Evolutionary conservation across 495 filamentous ascomycete species (phyloP), one percentile per base, ranked within the genome.

Genomic region (Tuber brumale): DNA sequence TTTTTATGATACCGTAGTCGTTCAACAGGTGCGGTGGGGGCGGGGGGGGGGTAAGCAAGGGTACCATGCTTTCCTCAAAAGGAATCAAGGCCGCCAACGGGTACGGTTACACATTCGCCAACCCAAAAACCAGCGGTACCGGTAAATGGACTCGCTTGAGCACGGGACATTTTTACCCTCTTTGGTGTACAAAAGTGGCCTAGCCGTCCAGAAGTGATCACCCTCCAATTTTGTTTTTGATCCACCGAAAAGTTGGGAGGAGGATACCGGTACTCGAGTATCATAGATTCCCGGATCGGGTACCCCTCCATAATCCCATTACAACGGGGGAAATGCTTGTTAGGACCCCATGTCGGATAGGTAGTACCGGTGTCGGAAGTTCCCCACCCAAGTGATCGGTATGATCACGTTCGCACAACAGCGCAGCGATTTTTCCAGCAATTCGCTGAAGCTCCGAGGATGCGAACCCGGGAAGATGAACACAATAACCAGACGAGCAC

Each of bases 191-290:
- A 66, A 66, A 66, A 35, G 57, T 35, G 27, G 27, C 14, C 57
- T 66, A 66, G 57, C 1, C 14, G 14, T 66, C 27, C 27, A 66
- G 27, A 66, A 66, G 57, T 27, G 57, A 35, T 66, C 57, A 66
- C 27, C 57, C 57, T 66, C 57, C 7, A 66, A 66, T 66, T 66
- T 66, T 35, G 27, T 66, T 66, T 61, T 66, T 66, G 27, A 66
- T 66, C 57, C 57, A 35, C 57, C 27, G 57, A 66, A 66, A 61
- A 4, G 14, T 66, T 66, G 14, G 31, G 57, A 18, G 31, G 9
- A 31, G 51, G n/a, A 9, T 14, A 66, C 2, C 41, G 41, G 41
- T 41, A 41, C 6, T 41, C 39, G 39, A 41, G 39, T 10, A 42
- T 10, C 9, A 7, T 42, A 42, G 27, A 66, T 66, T 66, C 27